These are phyloP conservation scores for Pichia paraexigua DNA, from an alignment of 805 yeast species.

Conservation along the genomic window DNA sequence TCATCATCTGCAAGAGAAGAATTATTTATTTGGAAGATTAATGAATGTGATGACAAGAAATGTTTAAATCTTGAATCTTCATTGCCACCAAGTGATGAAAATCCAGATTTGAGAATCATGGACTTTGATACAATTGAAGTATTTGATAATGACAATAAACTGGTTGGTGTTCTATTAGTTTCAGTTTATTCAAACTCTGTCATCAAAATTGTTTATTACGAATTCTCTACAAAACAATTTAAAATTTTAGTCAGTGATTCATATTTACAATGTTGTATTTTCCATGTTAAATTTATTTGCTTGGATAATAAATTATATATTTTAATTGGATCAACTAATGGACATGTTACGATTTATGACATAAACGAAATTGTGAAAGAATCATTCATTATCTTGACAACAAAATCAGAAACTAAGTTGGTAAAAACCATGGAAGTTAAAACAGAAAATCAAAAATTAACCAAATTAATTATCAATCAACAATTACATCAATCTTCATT, in stretches of 20 bases:
- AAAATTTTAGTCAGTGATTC: conserved; percentile 36
- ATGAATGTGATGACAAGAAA: conserved; percentile 17
- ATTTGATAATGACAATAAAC: conserved; percentile 11
- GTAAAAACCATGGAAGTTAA: not conserved
- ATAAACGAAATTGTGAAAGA: conserved; percentile 24
- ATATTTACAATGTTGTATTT: conserved; percentile 71
- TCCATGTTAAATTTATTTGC: conserved; percentile 46
- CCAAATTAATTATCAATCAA: conserved; percentile 31
- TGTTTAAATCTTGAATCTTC: conserved; percentile 42
- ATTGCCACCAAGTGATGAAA: conserved; percentile 44
- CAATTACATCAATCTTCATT: conserved; percentile 81
- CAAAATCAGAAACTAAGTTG: not conserved
- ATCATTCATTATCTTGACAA: conserved; percentile 7
- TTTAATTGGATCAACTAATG: conserved; percentile 75
- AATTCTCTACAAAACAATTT: conserved; percentile 32
- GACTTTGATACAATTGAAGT: conserved; percentile 54
- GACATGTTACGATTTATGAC: conserved; percentile 59
- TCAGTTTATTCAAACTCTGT: conserved; percentile 84
- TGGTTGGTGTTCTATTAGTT: conserved; percentile 43
- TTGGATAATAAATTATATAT: conserved; percentile 28
- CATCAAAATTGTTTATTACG: conserved; percentile 56
- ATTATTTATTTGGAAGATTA: conserved; percentile 64
- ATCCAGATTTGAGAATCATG: conserved; percentile 87
- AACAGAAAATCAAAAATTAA: conserved; percentile 4
- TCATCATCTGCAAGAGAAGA: conserved; percentile 84